Evolutionary conservation across 257 asterid species (phyloP).

Genomic region (Apocynum venetum): DNA sequence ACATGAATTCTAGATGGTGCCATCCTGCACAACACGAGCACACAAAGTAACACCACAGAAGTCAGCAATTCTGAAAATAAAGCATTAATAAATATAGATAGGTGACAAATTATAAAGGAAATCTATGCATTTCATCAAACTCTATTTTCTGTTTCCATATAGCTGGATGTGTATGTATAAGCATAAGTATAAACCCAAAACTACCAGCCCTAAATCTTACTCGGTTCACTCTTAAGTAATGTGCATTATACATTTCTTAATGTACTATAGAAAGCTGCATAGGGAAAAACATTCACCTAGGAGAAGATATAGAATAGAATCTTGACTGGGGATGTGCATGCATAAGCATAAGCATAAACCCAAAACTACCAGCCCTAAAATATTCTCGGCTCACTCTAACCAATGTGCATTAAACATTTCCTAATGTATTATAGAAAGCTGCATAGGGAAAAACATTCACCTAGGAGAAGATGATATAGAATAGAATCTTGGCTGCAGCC

Average conservation of each 20-base stretch:
- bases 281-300: conserved; percentile 47
- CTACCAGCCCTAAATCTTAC: not conserved
- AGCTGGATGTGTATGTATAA: conserved; percentile 35
- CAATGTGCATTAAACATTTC: not conserved
- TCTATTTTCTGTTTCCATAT: not conserved
- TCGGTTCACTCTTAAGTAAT: not conserved
- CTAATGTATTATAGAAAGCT: not conserved
- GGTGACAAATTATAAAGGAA: not conserved
- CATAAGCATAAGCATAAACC: not conserved
- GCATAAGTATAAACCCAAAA: not conserved
- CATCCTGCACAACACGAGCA: conserved; percentile 45
- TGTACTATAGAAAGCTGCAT: conserved; percentile 2
- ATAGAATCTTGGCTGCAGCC: conserved; percentile 91
- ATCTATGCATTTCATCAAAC: not conserved
- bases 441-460: conserved; percentile 35
- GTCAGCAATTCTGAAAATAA: conserved; percentile 1
- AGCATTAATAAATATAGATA: not conserved
- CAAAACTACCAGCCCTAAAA: not conserved
- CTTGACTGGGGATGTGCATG: conserved; percentile 73
- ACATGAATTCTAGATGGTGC: conserved; percentile 78
- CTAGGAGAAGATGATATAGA: conserved; percentile 95
- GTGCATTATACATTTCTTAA: not conserved
- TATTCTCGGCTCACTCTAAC: not conserved
- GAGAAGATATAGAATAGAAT: conserved; percentile 94
- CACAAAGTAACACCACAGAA: not conserved